Evolutionary conservation across 2,329 filamentous ascomycete genomes (phyloP).

Genomic region (Thelonectria olida): DNA sequence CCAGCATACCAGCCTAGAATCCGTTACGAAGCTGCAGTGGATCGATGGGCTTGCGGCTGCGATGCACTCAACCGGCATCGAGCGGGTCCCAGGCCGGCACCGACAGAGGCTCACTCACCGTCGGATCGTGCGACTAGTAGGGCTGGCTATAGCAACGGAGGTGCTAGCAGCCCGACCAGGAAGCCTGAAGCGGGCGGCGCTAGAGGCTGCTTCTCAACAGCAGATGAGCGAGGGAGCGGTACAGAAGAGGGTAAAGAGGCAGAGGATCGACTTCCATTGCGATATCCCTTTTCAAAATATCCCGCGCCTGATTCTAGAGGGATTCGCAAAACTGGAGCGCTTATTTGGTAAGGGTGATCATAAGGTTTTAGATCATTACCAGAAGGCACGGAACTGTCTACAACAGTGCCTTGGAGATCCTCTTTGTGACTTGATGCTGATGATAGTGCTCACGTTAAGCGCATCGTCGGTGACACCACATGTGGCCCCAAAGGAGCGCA

Average conservation of each 20-base stretch:
- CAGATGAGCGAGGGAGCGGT: neutral
- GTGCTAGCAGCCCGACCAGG: neutral
- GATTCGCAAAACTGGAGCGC: neutral
- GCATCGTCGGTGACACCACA: neutral
- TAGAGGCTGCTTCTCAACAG: constrained; percentile 3
- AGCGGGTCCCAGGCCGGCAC: neutral
- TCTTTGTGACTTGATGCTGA: constrained; percentile 3
- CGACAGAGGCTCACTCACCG: neutral
- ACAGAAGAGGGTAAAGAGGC: neutral
- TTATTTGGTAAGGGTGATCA: neutral
- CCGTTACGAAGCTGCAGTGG: neutral
- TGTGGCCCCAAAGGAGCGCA: neutral
- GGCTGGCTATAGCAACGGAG: neutral
- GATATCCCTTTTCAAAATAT: neutral
- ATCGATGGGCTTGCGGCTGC: neutral
- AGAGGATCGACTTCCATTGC: neutral
- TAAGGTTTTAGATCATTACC: neutral
- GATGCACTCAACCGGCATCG: neutral
- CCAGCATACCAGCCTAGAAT: neutral
- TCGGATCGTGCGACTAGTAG: neutral
- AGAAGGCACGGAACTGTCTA: neutral
- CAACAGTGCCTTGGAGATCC: neutral
- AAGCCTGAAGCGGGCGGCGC: neutral
- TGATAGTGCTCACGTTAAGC: neutral
- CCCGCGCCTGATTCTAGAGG: neutral